Conservation (phyloP, 2,329 filamentous ascomycete genomes). For the Talaromyces atroroseus region DNA sequence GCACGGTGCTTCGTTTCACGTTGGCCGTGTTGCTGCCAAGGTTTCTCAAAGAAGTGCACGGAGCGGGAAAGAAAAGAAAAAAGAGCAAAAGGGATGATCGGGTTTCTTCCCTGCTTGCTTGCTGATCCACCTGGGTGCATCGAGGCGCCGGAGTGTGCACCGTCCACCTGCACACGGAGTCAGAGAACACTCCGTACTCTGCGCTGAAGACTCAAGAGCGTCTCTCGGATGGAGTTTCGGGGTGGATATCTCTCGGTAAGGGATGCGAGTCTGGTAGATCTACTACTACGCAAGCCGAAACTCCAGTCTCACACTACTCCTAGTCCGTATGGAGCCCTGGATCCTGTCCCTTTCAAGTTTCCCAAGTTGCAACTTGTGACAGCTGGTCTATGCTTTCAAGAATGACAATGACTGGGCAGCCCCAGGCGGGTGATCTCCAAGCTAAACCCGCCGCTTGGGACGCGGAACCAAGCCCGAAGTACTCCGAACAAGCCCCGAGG, state of each 20-base stretch:
- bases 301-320: too few species aligned
- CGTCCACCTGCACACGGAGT: neutral
- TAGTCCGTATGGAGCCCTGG: too few species aligned
- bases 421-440: slow-evolving; percentile 11
- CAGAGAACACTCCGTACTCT: neutral
- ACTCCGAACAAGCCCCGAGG: neutral
- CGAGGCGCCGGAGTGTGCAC: neutral
- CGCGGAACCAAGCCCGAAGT: neutral
- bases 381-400: slow-evolving; percentile 7
- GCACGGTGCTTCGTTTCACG: slow-evolving; percentile 3
- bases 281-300: neutral
- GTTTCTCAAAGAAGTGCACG: neutral
- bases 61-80: neutral
- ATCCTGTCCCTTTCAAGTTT: too few species aligned
- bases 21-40: neutral
- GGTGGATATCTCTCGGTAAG: neutral
- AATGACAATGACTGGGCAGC: neutral
- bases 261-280: neutral
- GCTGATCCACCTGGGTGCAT: neutral
- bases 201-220: too few species aligned
- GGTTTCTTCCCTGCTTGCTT: neutral
- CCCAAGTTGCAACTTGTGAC: neutral
- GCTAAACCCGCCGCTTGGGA: slow-evolving; percentile 5
- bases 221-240: neutral
- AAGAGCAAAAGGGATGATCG: neutral